phyloP scores from a whole-genome alignment of 2,329 filamentous ascomycete genomes.

The Phaeomoniella chlamydospora region DNA sequence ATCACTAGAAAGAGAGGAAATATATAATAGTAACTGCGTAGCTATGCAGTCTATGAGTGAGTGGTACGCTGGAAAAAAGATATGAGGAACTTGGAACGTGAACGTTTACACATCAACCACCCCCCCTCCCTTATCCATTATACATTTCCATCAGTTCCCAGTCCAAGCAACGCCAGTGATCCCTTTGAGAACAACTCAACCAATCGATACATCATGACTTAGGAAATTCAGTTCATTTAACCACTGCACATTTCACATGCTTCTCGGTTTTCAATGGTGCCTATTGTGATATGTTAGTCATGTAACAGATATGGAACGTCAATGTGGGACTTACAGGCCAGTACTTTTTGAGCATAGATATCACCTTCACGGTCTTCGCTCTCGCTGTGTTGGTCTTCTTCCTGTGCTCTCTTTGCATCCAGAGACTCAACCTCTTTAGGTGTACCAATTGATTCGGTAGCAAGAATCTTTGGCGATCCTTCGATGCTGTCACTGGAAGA shows the following conservation, averaged over 20 bases:
- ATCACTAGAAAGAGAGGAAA: too few species aligned
- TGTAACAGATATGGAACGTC: not conserved
- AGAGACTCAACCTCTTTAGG: conserved; percentile 52
- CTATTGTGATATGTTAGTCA: conserved; percentile 21
- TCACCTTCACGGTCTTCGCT: conserved; percentile 69
- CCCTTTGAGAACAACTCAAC: too few species aligned
- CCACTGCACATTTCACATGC: conserved; percentile 95
- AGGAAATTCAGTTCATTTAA: too few species aligned
- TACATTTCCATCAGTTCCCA: too few species aligned
- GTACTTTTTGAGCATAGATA: conserved; percentile 85
- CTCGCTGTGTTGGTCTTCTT: conserved; percentile 58
- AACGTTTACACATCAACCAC: too few species aligned
- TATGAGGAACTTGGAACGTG: too few species aligned
- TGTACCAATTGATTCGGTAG: conserved; percentile 50
- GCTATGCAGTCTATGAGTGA: too few species aligned
- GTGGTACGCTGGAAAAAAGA: too few species aligned
- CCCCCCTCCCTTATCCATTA: too few species aligned
- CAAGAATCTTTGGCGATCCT: conserved; percentile 61
- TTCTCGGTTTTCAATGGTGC: conserved; percentile 95
- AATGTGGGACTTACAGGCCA: conserved; percentile 56
- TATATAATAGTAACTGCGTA: too few species aligned
- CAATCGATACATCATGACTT: too few species aligned
- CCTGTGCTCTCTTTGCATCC: conserved; percentile 38
- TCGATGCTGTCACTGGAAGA: conserved; percentile 50
- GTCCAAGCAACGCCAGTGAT: too few species aligned